Evolutionary conservation across 768 basidiomycete genomes (phyloP).

Genomic region (Infundibulicybe gibba): DNA sequence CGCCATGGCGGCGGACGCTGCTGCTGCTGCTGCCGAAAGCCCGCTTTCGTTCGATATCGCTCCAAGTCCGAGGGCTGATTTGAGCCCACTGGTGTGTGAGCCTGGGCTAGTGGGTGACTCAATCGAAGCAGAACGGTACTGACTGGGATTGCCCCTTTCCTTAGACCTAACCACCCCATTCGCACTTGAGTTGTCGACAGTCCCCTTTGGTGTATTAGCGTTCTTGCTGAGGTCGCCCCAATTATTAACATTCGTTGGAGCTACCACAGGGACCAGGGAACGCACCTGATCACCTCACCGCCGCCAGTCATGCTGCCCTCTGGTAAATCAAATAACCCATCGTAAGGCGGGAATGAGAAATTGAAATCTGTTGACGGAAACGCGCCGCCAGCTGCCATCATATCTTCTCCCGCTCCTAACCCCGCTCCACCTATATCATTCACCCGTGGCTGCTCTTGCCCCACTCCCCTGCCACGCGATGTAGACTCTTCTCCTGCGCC

Average conservation of each 20-base stretch:
- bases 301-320: conserved; percentile 18
- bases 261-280: no score
- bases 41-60: conserved; percentile 33
- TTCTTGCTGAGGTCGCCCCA: no score
- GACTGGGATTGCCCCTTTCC: no score
- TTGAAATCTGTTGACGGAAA: conserved; percentile 72
- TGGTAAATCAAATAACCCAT: conserved; percentile 56
- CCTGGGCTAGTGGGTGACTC: no score
- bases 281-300: no score
- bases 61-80: conserved; percentile 15
- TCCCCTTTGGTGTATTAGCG: no score
- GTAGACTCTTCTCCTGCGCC: conserved; percentile 29
- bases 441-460: conserved; percentile 27
- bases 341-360: conserved; percentile 68
- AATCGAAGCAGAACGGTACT: no score
- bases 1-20: conserved; percentile 66
- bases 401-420: no score
- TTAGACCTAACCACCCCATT: no score
- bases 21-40: conserved; percentile 60
- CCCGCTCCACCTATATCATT: conserved; percentile 19
- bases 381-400: conserved; percentile 19
- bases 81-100: no score
- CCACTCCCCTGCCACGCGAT: conserved; percentile 11
- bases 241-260: no score
- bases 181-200: no score